These are phyloP conservation scores for Meredithiella fracta DNA, from an alignment of 2,329 filamentous ascomycete genomes.

Conservation along the genomic window DNA sequence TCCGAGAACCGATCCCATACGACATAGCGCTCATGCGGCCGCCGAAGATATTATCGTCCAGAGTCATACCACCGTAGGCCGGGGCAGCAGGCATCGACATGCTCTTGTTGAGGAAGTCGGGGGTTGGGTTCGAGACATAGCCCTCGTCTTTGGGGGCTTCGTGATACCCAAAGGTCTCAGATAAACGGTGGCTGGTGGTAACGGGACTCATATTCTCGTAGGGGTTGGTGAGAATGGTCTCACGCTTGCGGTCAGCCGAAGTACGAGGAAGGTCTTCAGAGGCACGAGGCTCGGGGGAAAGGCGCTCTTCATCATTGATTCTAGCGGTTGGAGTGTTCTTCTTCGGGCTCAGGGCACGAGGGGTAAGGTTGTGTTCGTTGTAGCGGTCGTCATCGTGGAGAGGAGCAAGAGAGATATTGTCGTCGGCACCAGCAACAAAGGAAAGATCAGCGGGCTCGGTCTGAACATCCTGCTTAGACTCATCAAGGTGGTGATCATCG, in stretches of 20 bases:
- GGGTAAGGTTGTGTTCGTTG: conserved; percentile 30
- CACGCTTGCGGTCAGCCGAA: conserved; percentile 43
- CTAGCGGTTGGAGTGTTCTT: conserved; percentile 26
- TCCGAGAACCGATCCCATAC: conserved; percentile 72
- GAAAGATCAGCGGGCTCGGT: conserved; percentile 8
- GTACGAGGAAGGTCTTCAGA: conserved; percentile 25
- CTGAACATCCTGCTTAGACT: neutral
- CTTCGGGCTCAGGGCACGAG: conserved; percentile 20
- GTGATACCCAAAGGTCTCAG: conserved; percentile 30
- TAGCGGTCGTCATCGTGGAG: conserved; percentile 1
- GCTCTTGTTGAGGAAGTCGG: conserved; percentile 34
- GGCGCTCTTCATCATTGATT: neutral
- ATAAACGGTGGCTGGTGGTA: conserved; percentile 33
- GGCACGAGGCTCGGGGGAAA: neutral
- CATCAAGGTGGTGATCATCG: conserved; percentile 43
- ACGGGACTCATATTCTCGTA: conserved; percentile 50
- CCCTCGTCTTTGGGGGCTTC: conserved; percentile 50
- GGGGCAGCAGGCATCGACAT: conserved; percentile 20
- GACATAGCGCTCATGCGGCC: conserved; percentile 77
- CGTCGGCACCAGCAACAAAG: conserved; percentile 12
- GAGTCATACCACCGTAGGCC: conserved; percentile 25
- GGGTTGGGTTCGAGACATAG: conserved; percentile 63
- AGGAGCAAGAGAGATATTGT: conserved; percentile 11
- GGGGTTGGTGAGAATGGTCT: conserved; percentile 50
- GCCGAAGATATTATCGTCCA: conserved; percentile 50